phyloP scores from a whole-genome alignment of 2,329 filamentous ascomycete genomes.

The Diatrype stigma region DNA sequence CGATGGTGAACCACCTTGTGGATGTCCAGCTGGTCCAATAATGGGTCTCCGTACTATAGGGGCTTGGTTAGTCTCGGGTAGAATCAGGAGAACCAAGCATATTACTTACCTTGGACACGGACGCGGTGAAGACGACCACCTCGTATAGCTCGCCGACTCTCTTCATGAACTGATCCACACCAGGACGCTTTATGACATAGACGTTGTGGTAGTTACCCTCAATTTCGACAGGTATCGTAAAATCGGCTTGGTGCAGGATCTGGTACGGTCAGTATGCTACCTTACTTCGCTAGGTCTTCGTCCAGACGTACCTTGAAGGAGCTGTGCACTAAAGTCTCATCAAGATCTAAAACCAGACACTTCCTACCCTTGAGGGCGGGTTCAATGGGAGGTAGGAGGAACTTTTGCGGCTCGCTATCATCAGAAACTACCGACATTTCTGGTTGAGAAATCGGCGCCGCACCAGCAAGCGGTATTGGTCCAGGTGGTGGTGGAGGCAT shows the following conservation, averaged over 20 bases:
- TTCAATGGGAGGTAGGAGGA: constrained; percentile 75
- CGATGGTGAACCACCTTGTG: constrained; percentile 95
- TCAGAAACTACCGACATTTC: constrained; percentile 41
- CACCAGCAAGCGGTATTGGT: constrained; percentile 34
- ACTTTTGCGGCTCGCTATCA: constrained; percentile 51
- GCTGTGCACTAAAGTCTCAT: constrained; percentile 96
- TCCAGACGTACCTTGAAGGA: constrained; percentile 81
- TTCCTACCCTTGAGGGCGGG: constrained; percentile 83
- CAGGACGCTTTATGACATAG: constrained; percentile 98
- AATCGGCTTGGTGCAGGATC: constrained; percentile 97
- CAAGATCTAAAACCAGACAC: constrained; percentile 89
- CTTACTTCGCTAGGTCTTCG: background rate
- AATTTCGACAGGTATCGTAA: constrained; percentile 98
- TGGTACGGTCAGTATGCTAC: constrained; percentile 32
- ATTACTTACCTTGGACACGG: constrained; percentile 81
- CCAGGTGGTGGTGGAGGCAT: constrained; percentile 45
- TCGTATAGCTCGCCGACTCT: constrained; percentile 95
- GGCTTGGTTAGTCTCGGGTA: constrained; percentile 15
- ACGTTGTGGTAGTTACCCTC: constrained; percentile 99
- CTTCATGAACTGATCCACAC: constrained; percentile 98
- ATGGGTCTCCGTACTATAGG: constrained; percentile 82
- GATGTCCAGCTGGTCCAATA: constrained; percentile 94
- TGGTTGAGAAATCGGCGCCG: constrained; percentile 32
- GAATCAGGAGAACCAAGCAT: background rate
- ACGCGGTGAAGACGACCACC: constrained; percentile 97